Evolutionary conservation across 805 yeast genomes (phyloP).

Genomic region (Spathaspora gorwiae): DNA sequence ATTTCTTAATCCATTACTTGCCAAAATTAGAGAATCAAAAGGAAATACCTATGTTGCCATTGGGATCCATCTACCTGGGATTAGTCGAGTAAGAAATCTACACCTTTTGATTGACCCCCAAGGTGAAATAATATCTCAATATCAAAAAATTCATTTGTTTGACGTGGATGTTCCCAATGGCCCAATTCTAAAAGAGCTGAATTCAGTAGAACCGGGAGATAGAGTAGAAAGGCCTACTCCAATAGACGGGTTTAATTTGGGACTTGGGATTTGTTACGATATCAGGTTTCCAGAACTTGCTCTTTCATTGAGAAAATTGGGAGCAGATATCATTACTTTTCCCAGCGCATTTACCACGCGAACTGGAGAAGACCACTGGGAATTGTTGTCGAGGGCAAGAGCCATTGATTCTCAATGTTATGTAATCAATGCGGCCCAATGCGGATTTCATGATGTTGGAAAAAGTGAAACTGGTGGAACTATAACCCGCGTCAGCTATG

Average conservation of each 20-base stretch:
- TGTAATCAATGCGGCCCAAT: constrained; percentile 86
- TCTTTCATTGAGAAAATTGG: constrained; percentile 53
- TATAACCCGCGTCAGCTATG: constrained; percentile 66
- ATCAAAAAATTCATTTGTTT: constrained; percentile 84
- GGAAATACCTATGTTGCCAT: constrained; percentile 63
- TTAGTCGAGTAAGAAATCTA: constrained; percentile 52
- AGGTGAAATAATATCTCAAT: constrained; percentile 65
- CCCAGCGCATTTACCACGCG: constrained; percentile 93
- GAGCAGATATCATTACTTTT: constrained; percentile 73
- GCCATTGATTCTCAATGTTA: constrained; percentile 87
- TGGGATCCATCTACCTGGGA: constrained; percentile 83
- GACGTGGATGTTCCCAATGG: constrained; percentile 84
- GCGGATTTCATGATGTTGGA: constrained; percentile 64
- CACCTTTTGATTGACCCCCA: constrained; percentile 61
- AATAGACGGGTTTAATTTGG: constrained; percentile 41
- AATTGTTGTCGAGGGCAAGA: constrained; percentile 68
- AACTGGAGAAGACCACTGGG: constrained; percentile 93
- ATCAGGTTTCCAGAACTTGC: constrained; percentile 83
- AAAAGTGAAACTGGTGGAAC: constrained; percentile 16
- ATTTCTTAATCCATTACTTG: constrained; percentile 11
- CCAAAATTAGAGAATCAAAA: constrained; percentile 18
- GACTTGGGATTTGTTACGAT: constrained; percentile 79
- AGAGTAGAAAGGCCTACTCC: constrained; percentile 46
- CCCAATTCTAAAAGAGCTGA: constrained; percentile 72
- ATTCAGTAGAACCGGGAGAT: constrained; percentile 77